Base-by-base conservation (phyloP, 495 filamentous ascomycete genomes). In the Penicillium bialowiezense region DNA sequence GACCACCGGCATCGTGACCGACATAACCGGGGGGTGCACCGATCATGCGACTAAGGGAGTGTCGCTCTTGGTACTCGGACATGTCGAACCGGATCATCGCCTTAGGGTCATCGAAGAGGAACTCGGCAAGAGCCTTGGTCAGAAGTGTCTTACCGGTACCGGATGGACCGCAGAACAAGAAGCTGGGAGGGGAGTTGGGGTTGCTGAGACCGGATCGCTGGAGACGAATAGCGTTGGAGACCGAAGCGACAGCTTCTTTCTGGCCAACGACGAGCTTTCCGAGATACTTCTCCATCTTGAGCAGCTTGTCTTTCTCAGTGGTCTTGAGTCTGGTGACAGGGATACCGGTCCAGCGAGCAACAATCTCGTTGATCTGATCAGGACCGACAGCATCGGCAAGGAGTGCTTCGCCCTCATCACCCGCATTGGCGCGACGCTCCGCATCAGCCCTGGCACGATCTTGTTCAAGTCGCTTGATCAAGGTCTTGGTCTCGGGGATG, bases 31-130 rank as follows among this genome's bases (percentile, higher is more conserved):
- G 93, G 12, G 93, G 93, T 7, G 93, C 92, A 60, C 93, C 93
- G 56, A 98, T 98, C 87, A 98, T 96, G 50, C 93, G 86, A 59
- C 89, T 95, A 19, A 98, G 83, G 1, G 91, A 89, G 70, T 98
- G 93, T 8, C 91, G 88, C 69, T 98, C 93, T 69, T 97, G 95
- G 69, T 98, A 98, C 66, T 98, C 93, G 7, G 93, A 97, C 93
- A 98, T 98, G 70, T 98, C 93, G 74, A 98, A 91, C 13, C 93
- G 89, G 62, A 98, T 95, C 93, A 98, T 98, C 14, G 91, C 74
- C 76, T 96, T 96, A 13, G 93, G 78, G 60, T 98, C 93, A 63
- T 98, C 93, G 70, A 98, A 98, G 29, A 98, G 78, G 76, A 98
- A 98, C 66, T 98, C 93, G 36, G 93, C 93, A 8, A 98, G 79